Percentiles rank a stretch among this genome's conserved stretches.
Conservation (phyloP, 495 filamentous ascomycete genomes). For the Viridothelium virens region DNA sequence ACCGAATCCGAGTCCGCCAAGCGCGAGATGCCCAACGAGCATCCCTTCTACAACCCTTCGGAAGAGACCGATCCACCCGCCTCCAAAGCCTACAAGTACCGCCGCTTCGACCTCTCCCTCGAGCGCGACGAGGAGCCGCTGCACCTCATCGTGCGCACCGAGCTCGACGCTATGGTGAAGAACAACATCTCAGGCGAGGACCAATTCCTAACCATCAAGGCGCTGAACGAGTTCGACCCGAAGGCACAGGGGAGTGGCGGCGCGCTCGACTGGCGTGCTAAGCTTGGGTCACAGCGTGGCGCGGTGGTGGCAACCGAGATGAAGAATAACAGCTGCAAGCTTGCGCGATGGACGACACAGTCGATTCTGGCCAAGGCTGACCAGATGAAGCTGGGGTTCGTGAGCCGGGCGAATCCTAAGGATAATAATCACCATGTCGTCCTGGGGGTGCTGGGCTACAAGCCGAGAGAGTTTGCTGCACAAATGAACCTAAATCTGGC, state of each 20-base stretch:
- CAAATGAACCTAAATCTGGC: constrained; percentile 96
- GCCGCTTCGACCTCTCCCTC: constrained; percentile 87
- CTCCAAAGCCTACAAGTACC: constrained; percentile 96
- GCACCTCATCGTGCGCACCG: constrained; percentile 87
- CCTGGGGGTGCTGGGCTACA: constrained; percentile 92
- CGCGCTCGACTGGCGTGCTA: constrained; percentile 90
- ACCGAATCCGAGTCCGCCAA: constrained; percentile 68
- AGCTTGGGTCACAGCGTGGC: constrained; percentile 85
- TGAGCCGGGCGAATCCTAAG: constrained; percentile 88
- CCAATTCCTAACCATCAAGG: constrained; percentile 85
- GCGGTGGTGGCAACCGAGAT: constrained; percentile 98
- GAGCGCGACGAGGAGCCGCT: constrained; percentile 86
- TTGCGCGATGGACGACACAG: constrained; percentile 94
- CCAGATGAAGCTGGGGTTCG: constrained; percentile 97
- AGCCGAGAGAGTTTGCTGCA: constrained; percentile 88
- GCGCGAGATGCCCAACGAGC: constrained; percentile 74
- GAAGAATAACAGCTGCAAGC: constrained; percentile 99
- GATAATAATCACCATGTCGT: constrained; percentile 83
- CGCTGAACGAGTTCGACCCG: constrained; percentile 96
- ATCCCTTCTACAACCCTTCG: constrained; percentile 93
- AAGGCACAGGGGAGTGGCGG: constrained; percentile 92
- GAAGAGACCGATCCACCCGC: constrained; percentile 90
- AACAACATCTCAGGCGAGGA: constrained; percentile 80
- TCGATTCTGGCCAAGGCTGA: constrained; percentile 92
- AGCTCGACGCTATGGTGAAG: constrained; percentile 92